These are phyloP conservation scores for Lactifluus echinatus DNA, from an alignment of 768 basidiomycete genomes.

Conservation along the genomic window DNA sequence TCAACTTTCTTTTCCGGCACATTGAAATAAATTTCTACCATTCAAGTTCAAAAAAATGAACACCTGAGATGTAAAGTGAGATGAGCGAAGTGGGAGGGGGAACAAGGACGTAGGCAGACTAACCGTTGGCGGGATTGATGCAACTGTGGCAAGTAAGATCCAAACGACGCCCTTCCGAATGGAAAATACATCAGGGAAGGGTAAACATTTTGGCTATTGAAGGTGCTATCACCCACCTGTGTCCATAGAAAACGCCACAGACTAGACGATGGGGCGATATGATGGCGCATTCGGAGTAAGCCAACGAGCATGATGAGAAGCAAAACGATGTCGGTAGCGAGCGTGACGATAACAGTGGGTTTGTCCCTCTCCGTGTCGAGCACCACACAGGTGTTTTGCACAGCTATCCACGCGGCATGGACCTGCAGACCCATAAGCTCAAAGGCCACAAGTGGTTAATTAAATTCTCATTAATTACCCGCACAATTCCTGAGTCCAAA, in stretches of 20 bases:
- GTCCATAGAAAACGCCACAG: neutral
- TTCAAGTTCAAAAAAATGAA: constrained; percentile 4
- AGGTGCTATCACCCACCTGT: neutral
- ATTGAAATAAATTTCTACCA: neutral
- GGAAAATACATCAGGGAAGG: neutral
- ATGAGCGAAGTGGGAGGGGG: neutral
- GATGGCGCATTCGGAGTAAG: neutral
- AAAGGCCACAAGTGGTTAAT: neutral
- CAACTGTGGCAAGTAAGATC: neutral
- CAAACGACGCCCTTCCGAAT: neutral
- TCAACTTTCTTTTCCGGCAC: neutral
- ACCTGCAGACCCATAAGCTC: neutral
- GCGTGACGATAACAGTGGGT: neutral
- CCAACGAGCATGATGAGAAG: constrained; percentile 1
- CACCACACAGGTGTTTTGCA: neutral
- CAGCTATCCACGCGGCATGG: neutral
- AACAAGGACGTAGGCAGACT: neutral
- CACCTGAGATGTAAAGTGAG: neutral
- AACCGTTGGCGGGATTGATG: neutral
- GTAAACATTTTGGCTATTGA: neutral
- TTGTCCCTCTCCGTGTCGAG: neutral
- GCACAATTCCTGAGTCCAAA: neutral
- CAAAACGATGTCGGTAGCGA: constrained; percentile 1
- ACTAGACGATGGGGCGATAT: neutral
- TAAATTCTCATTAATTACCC: neutral